Base-by-base conservation (phyloP, 306 rosid species). In the Inga laurina region DNA sequence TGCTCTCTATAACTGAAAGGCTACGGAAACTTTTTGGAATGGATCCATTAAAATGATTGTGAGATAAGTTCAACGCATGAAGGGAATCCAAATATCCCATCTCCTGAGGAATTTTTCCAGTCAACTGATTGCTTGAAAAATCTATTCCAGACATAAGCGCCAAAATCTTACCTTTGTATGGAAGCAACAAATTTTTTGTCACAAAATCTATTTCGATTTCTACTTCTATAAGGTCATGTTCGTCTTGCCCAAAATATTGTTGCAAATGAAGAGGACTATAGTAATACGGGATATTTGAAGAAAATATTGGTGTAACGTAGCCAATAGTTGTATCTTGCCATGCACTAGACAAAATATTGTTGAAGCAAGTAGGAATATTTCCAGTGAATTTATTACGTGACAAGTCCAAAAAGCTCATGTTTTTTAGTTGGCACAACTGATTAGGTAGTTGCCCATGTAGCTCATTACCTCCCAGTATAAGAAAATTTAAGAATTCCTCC, bases 221-320 rank as follows among this genome's bases (percentile, higher is more conserved):
- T 3, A 14, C 3, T 15, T 49, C 0, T 15, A 0, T 4, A 13
- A 49, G 14, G 11, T 2, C 10, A 49, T 2, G 0, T 49, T 49
- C 0, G 2, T 0, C 4, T 4, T 4, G n/a, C 0, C 2, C 2
- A 51, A 51, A 52, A 14, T 4, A 0, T 1, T 4, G 8, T 18
- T 1, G 2, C 21, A 16, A 14, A 14, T 52, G 21, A 16, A 15
- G n/a, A 14, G 22, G 54, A 13, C 1, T 14, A 48, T 48, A 14
- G 5, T 48, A 14, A 48, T 13, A 48, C 0, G 3, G 18, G 14
- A 1, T 2, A 51, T 1, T 4, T 13, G 21, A 51, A 51, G 0
- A 44, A 41, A 5, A 0, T 4, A 27, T 27, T 27, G 27, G 27
- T 27, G 44, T 0, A 41, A 7, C 8, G 6, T 41, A 41, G 8